Evolutionary conservation across 805 yeast species (phyloP).

Genomic region (Nakazawaea wyomingensis): DNA sequence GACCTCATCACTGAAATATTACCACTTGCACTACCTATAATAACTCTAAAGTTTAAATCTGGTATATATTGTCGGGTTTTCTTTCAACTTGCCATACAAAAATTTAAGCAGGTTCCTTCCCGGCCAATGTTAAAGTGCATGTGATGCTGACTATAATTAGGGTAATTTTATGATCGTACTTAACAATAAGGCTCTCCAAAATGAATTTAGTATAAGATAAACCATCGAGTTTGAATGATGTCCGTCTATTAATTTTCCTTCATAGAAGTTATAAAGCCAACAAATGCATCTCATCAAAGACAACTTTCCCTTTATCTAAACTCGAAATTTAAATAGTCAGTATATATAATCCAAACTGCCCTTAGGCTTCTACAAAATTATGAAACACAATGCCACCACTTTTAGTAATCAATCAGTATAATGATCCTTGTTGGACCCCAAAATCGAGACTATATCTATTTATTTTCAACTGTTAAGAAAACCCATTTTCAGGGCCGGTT

Average conservation of each 20-base stretch:
- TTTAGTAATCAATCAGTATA: too few relatives aligned
- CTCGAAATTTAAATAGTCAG: constrained; percentile 44
- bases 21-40: constrained; percentile 35
- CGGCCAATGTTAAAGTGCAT: constrained; percentile 39
- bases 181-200: constrained; percentile 29
- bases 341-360: too few relatives aligned
- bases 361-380: too few relatives aligned
- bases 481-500: too few relatives aligned
- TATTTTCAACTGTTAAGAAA: too few relatives aligned
- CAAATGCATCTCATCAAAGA: constrained; percentile 57
- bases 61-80: too few relatives aligned
- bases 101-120: constrained; percentile 47
- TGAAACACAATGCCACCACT: too few relatives aligned
- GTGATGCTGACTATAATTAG: constrained; percentile 32
- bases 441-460: too few relatives aligned
- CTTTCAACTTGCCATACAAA: too few relatives aligned
- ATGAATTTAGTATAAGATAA: constrained; percentile 47
- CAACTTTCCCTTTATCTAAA: constrained; percentile 41
- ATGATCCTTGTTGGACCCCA: too few relatives aligned
- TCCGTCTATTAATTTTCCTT: constrained; percentile 38
- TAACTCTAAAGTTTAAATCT: constrained; percentile 26
- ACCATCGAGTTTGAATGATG: constrained; percentile 52
- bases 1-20: constrained; percentile 6
- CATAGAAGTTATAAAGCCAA: constrained; percentile 56
- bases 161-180: constrained; percentile 23